Percentiles rank a stretch among this genome's conserved stretches.
These are phyloP conservation scores for Telopea speciosissima DNA, from an alignment of 177 flowering plant species.

Conservation along the genomic window DNA sequence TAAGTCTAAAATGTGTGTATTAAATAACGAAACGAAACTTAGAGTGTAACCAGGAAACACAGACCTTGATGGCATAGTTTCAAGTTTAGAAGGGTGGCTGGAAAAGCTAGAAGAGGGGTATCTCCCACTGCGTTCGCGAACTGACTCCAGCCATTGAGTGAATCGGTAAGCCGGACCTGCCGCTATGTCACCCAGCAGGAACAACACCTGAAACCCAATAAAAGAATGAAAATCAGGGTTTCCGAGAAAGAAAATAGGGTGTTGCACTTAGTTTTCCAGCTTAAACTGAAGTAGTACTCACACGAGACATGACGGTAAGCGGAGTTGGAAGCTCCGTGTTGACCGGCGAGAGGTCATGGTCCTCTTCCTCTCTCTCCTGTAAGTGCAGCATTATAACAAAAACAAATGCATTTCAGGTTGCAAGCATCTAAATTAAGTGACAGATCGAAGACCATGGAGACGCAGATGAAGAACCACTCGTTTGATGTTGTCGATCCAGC, in stretches of 20 bases:
- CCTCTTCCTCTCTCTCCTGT: constrained; percentile 44
- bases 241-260: too few relatives aligned
- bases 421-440: too few relatives aligned
- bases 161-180: constrained; percentile 74
- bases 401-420: too few relatives aligned
- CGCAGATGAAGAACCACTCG: too few relatives aligned
- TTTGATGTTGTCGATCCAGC: too few relatives aligned
- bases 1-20: too few relatives aligned
- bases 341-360: constrained; percentile 31
- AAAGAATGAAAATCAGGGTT: too few relatives aligned
- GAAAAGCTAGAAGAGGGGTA: constrained; percentile 64
- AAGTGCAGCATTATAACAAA: constrained; percentile 5
- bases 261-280: too few relatives aligned
- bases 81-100: constrained; percentile 27
- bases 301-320: constrained; percentile 8
- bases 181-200: constrained; percentile 79
- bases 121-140: constrained; percentile 63
- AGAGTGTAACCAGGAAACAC: neutral
- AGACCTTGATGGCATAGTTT: constrained; percentile 39
- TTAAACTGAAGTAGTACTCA: constrained; percentile 14
- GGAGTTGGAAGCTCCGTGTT: constrained; percentile 36
- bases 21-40: too few relatives aligned
- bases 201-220: constrained; percentile 52
- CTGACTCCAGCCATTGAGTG: constrained; percentile 85
- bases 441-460: too few relatives aligned